Evolutionary conservation across 2,329 filamentous ascomycete species (phyloP).

Genomic region (Aspergillus caelatus): DNA sequence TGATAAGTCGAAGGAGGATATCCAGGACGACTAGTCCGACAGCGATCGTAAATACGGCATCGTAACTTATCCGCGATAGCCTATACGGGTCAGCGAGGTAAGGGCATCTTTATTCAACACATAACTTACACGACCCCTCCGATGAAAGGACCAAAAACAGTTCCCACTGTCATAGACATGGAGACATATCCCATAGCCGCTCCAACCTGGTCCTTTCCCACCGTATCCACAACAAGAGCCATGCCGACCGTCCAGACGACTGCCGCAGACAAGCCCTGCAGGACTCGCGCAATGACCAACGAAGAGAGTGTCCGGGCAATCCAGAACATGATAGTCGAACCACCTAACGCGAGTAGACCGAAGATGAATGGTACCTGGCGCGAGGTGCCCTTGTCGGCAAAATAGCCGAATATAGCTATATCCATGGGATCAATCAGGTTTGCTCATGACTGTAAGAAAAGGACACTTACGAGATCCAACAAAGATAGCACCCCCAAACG

Average conservation of each 20-base stretch:
- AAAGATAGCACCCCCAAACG: slow-evolving; percentile 70
- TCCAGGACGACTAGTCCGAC: slow-evolving; percentile 59
- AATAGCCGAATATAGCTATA: slow-evolving; percentile 33
- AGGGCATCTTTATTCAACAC: neutral
- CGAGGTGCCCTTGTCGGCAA: slow-evolving; percentile 57
- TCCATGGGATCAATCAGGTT: neutral
- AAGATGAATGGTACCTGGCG: slow-evolving; percentile 60
- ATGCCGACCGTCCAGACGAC: slow-evolving; percentile 65
- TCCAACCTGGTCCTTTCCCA: slow-evolving; percentile 59
- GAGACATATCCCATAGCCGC: slow-evolving; percentile 59
- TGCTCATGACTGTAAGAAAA: neutral
- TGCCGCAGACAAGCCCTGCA: slow-evolving; percentile 61
- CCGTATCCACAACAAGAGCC: slow-evolving; percentile 62
- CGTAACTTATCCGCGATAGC: slow-evolving; percentile 29
- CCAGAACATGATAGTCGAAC: slow-evolving; percentile 59
- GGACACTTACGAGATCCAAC: slow-evolving; percentile 35
- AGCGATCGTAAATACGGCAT: slow-evolving; percentile 36
- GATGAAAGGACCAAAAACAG: slow-evolving; percentile 59
- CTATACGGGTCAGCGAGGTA: slow-evolving; percentile 14
- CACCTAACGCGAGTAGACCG: slow-evolving; percentile 55
- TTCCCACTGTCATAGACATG: slow-evolving; percentile 60
- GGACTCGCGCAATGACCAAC: slow-evolving; percentile 54
- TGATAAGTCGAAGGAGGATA: slow-evolving; percentile 60
- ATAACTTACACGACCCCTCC: slow-evolving; percentile 59
- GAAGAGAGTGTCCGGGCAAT: slow-evolving; percentile 51